Conservation (phyloP, 345 rosid species). For the Cardamine chenopodiifolia region DNA sequence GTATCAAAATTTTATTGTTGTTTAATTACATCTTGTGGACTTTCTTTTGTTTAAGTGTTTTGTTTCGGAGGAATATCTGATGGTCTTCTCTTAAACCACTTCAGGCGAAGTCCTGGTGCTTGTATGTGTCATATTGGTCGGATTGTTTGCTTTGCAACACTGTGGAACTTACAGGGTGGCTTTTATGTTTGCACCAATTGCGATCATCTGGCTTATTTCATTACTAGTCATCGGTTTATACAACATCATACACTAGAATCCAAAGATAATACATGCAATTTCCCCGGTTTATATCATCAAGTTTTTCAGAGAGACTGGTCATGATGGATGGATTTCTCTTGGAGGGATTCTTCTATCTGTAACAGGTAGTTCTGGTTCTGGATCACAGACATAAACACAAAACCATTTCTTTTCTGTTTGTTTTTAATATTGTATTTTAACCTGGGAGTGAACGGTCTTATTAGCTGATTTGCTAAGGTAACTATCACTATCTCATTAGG, state of each 20-base stretch:
- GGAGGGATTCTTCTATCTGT: conserved; percentile 90
- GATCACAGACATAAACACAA: conserved; percentile 6
- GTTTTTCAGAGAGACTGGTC: conserved; percentile 69
- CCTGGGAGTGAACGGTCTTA: conserved; percentile 11
- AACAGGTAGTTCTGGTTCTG: conserved; percentile 63
- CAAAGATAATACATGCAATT: conserved; percentile 66
- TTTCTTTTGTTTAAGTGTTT: conserved; percentile 4
- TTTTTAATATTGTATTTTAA: conserved; percentile 10
- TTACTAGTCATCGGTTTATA: conserved; percentile 74
- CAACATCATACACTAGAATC: conserved; percentile 77
- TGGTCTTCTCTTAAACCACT: conserved; percentile 26
- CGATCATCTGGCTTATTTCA: conserved; percentile 77
- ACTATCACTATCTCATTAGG: conserved; percentile 55
- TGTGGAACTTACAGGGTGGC: conserved; percentile 89
- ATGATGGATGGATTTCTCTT: conserved; percentile 93
- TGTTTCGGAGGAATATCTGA: conserved; percentile 10
- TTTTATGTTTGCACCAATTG: conserved; percentile 86
- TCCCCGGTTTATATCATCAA: conserved; percentile 78
- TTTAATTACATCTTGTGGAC: conserved; percentile 14
- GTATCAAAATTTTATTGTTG: conserved; percentile 1
- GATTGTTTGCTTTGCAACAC: conserved; percentile 94
- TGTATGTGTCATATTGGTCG: conserved; percentile 85
- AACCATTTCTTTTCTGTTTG: conserved; percentile 9
- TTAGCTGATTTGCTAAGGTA: conserved; percentile 24
- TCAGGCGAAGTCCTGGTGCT: conserved; percentile 67